Percentiles rank a stretch among this genome's conserved stretches.
These are phyloP conservation scores for Cyberlindnera lachancei DNA, from an alignment of 805 yeast species.

Conservation along the genomic window DNA sequence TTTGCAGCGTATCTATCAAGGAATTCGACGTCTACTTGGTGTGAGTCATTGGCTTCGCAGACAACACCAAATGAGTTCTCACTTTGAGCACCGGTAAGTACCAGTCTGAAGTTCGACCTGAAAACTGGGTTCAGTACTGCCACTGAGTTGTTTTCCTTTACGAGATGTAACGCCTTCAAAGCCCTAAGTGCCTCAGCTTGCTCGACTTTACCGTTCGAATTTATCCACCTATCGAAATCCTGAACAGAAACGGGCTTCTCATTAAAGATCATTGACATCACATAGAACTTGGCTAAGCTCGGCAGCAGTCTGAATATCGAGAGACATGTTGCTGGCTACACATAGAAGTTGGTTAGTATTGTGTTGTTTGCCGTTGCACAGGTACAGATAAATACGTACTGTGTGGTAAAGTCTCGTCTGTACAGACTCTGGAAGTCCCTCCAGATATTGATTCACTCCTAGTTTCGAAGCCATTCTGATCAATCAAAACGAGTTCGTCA, in stretches of 20 bases:
- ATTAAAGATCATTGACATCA: constrained; percentile 80
- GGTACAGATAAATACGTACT: constrained; percentile 15
- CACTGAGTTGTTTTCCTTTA: constrained; percentile 47
- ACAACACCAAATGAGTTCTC: constrained; percentile 73
- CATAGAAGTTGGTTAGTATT: constrained; percentile 11
- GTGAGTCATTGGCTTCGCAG: constrained; percentile 46
- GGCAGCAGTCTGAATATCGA: constrained; percentile 90
- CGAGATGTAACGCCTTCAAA: constrained; percentile 65
- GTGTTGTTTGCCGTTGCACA: not conserved
- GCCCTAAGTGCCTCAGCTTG: constrained; percentile 74
- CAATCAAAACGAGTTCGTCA: too few relatives aligned
- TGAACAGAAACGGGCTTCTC: constrained; percentile 62
- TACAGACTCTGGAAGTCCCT: constrained; percentile 81
- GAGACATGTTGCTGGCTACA: constrained; percentile 79
- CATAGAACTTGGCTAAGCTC: constrained; percentile 78
- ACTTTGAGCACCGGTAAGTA: constrained; percentile 71
- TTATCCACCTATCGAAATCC: constrained; percentile 72
- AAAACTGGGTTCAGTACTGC: constrained; percentile 64
- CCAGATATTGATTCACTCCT: constrained; percentile 82
- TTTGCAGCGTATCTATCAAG: constrained; percentile 74
- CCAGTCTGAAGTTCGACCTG: constrained; percentile 66
- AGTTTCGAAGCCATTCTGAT: constrained; percentile 38
- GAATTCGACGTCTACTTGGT: constrained; percentile 53
- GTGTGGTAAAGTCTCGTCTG: constrained; percentile 74
- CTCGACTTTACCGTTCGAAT: constrained; percentile 41